phyloP scores from a whole-genome alignment of 2,329 filamentous ascomycete genomes.

The Fusarium domesticum region DNA sequence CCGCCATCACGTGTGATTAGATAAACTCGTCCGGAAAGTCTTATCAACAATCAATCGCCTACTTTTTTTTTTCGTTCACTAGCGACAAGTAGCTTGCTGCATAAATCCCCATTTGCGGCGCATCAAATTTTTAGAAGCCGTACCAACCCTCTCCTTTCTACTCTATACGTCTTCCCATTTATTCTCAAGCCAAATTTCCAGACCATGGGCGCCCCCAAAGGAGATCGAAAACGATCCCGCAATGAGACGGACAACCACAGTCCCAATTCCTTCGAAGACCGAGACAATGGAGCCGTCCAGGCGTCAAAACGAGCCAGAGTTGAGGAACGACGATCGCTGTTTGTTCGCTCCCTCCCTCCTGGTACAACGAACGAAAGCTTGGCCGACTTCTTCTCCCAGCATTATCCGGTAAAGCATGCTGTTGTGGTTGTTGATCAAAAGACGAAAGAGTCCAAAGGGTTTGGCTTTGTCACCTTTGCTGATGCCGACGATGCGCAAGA shows the following conservation, averaged over 20 bases:
- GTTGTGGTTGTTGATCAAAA: constrained; percentile 83
- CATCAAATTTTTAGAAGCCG: neutral
- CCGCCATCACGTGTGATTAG: constrained; percentile 38
- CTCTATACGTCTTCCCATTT: neutral
- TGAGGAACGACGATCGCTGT: constrained; percentile 70
- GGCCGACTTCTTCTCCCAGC: constrained; percentile 87
- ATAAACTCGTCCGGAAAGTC: constrained; percentile 16
- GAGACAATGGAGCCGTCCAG: constrained; percentile 32
- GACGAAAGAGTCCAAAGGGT: constrained; percentile 86
- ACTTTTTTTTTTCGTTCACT: constrained; percentile 23
- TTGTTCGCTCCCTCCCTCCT: constrained; percentile 81
- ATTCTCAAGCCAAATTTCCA: neutral
- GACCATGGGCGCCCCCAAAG: constrained; percentile 30
- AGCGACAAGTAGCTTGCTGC: neutral
- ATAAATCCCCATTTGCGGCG: neutral
- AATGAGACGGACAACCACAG: constrained; percentile 34
- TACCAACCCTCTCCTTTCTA: neutral
- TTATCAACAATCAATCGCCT: constrained; percentile 8
- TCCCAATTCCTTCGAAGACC: constrained; percentile 31
- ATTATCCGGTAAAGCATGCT: constrained; percentile 92
- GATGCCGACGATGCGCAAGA: constrained; percentile 85
- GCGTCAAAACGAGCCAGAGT: constrained; percentile 55
- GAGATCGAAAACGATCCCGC: constrained; percentile 37
- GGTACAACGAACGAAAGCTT: constrained; percentile 77
- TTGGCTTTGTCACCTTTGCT: constrained; percentile 95